Percentiles rank a stretch among this genome's conserved stretches.
Evolutionary conservation across 495 filamentous ascomycete species (phyloP).

Genomic region (Lasiosphaeriaceae sp.): DNA sequence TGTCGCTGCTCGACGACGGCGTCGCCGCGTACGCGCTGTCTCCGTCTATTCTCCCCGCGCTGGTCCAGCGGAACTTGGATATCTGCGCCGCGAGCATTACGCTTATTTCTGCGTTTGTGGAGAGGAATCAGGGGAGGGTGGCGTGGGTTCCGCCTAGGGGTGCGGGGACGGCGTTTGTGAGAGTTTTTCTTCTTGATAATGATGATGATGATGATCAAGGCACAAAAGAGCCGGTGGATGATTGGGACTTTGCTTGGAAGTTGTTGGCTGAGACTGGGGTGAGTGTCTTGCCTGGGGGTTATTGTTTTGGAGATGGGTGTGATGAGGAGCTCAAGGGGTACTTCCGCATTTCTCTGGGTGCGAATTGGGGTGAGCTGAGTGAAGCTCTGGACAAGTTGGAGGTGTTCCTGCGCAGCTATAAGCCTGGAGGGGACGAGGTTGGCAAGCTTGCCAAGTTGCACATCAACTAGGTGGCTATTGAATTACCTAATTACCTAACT

Average conservation of each 20-base stretch:
- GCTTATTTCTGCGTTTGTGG: slow-evolving; percentile 63
- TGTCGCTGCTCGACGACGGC: slow-evolving; percentile 69
- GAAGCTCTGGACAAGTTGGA: slow-evolving; percentile 8
- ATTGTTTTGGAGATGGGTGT: slow-evolving; percentile 60
- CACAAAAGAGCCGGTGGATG: slow-evolving; percentile 47
- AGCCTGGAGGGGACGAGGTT: too few species aligned
- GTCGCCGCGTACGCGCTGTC: slow-evolving; percentile 68
- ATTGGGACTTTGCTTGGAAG: slow-evolving; percentile 63
- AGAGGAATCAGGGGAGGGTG: slow-evolving; percentile 55
- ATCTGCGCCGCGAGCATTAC: slow-evolving; percentile 65
- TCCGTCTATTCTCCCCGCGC: slow-evolving; percentile 53
- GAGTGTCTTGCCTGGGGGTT: slow-evolving; percentile 64
- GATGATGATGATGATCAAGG: slow-evolving; percentile 40
- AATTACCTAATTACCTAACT: too few species aligned
- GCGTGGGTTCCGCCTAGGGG: slow-evolving; percentile 67
- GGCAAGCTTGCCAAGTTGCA: too few species aligned
- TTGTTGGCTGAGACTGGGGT: slow-evolving; percentile 67
- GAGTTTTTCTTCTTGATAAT: slow-evolving; percentile 52
- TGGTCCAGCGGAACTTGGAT: slow-evolving; percentile 63
- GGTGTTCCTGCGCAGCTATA: not conserved
- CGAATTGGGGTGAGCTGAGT: slow-evolving; percentile 1
- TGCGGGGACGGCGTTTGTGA: slow-evolving; percentile 73
- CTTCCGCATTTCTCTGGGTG: slow-evolving; percentile 51
- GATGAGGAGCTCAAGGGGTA: slow-evolving; percentile 57
- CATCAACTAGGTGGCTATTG: too few species aligned